Evolutionary conservation across 768 basidiomycete genomes (phyloP).

Genomic region (Leccinum disarticulatum): DNA sequence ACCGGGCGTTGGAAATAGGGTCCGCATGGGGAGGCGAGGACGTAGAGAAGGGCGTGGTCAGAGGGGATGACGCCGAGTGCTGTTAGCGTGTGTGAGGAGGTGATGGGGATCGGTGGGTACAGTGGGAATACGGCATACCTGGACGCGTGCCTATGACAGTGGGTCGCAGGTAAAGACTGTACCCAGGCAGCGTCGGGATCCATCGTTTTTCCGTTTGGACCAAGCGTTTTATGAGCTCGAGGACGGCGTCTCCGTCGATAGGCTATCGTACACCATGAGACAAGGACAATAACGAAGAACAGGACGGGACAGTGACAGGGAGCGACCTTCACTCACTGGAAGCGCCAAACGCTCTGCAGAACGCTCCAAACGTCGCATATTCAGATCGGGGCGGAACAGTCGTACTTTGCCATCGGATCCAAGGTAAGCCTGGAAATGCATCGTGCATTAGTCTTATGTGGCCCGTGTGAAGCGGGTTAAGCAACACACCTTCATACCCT

Average conservation of each 20-base stretch:
- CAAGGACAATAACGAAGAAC: neutral
- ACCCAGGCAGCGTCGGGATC: slow-evolving; percentile 74
- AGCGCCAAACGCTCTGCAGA: slow-evolving; percentile 72
- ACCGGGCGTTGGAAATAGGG: slow-evolving; percentile 56
- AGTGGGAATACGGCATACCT: slow-evolving; percentile 22
- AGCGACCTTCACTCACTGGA: slow-evolving; percentile 45
- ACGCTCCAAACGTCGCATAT: slow-evolving; percentile 77
- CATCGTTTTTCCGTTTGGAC: slow-evolving; percentile 73
- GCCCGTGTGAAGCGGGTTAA: neutral
- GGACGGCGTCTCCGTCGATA: slow-evolving; percentile 47
- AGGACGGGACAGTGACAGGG: neutral
- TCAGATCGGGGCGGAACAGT: slow-evolving; percentile 80
- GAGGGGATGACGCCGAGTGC: slow-evolving; percentile 73
- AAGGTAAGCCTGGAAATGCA: slow-evolving; percentile 53
- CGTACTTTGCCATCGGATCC: slow-evolving; percentile 71
- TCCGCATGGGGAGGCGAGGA: slow-evolving; percentile 66
- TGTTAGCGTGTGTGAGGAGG: slow-evolving; percentile 9
- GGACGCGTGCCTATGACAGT: slow-evolving; percentile 57
- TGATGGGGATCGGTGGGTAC: neutral
- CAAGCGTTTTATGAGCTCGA: slow-evolving; percentile 61
- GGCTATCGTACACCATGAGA: slow-evolving; percentile 21
- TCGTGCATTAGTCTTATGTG: neutral
- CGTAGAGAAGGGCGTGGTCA: slow-evolving; percentile 79
- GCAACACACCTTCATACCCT: slow-evolving; percentile 61
- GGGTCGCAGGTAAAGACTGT: slow-evolving; percentile 86